These are phyloP conservation scores for Leucocoprinus leucothites DNA, from an alignment of 768 basidiomycete species.

Conservation along the genomic window DNA sequence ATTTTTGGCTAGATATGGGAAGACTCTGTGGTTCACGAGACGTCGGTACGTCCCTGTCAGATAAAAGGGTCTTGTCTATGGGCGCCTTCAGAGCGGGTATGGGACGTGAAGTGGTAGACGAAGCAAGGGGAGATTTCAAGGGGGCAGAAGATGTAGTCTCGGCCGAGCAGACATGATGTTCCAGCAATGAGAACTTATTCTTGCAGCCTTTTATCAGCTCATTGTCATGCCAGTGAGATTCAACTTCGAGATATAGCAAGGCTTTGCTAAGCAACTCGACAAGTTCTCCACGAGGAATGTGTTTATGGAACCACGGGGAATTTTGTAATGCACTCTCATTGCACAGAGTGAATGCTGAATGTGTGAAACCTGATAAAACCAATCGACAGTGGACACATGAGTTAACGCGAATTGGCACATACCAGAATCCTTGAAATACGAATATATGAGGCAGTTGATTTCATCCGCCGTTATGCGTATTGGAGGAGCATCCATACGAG, in stretches of 20 bases:
- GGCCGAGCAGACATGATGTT: constrained; percentile 66
- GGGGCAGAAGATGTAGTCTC: constrained; percentile 33
- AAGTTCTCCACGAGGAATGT: constrained; percentile 79
- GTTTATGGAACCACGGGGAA: constrained; percentile 65
- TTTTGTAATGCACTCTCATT: constrained; percentile 71
- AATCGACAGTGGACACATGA: neutral
- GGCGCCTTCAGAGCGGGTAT: neutral
- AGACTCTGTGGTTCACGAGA: constrained; percentile 3
- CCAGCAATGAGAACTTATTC: constrained; percentile 69
- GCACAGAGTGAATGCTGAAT: constrained; percentile 78
- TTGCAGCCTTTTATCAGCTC: constrained; percentile 63
- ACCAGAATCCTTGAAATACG: constrained; percentile 86
- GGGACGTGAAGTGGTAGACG: constrained; percentile 3
- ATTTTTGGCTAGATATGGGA: constrained; percentile 9
- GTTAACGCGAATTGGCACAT: constrained; percentile 4
- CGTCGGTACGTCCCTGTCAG: neutral
- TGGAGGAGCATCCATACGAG: constrained; percentile 37
- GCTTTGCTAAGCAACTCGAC: constrained; percentile 79
- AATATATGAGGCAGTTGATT: constrained; percentile 81
- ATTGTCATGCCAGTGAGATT: constrained; percentile 75
- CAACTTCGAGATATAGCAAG: constrained; percentile 77
- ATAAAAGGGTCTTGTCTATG: neutral
- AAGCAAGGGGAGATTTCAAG: constrained; percentile 12
- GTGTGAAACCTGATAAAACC: constrained; percentile 61
- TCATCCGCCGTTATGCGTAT: constrained; percentile 77